A percentile compares a stretch with the other conserved stretches of the same genome.
Conservation (phyloP, 2,329 filamentous ascomycete genomes). For the Talaromyces atroroseus region DNA sequence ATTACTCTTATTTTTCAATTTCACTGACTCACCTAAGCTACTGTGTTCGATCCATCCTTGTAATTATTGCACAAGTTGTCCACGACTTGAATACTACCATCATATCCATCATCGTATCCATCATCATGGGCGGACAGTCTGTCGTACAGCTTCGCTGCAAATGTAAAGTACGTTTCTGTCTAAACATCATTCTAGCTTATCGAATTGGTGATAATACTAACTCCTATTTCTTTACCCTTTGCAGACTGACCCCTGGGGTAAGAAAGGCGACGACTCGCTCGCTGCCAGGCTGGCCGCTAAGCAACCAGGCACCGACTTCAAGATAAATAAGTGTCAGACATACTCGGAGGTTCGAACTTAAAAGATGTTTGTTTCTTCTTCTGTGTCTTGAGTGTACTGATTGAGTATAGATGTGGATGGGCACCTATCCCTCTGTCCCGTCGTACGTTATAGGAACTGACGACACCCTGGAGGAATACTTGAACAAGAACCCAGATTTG, state of each 20-base stretch:
- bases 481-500: slow-evolving; percentile 59
- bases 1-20: background rate
- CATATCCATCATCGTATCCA: background rate
- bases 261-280: slow-evolving; percentile 59
- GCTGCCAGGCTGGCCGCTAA: slow-evolving; percentile 61
- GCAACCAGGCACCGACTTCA: slow-evolving; percentile 58
- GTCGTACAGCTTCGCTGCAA: slow-evolving; percentile 24
- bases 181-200: background rate
- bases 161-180: slow-evolving; percentile 18
- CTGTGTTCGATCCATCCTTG: background rate
- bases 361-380: background rate
- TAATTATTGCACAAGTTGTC: background rate
- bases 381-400: background rate
- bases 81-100: background rate
- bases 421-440: slow-evolving; percentile 66
- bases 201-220: background rate
- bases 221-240: background rate
- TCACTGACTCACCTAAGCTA: background rate
- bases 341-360: slow-evolving; percentile 53
- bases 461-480: slow-evolving; percentile 59
- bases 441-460: slow-evolving; percentile 59
- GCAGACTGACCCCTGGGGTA: slow-evolving; percentile 67
- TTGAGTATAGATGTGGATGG: slow-evolving; percentile 61
- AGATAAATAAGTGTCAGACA: slow-evolving; percentile 57
- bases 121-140: slow-evolving; percentile 16